Conservation (phyloP, 2,329 filamentous ascomycete genomes). For the Paracamarosporium sp. region DNA sequence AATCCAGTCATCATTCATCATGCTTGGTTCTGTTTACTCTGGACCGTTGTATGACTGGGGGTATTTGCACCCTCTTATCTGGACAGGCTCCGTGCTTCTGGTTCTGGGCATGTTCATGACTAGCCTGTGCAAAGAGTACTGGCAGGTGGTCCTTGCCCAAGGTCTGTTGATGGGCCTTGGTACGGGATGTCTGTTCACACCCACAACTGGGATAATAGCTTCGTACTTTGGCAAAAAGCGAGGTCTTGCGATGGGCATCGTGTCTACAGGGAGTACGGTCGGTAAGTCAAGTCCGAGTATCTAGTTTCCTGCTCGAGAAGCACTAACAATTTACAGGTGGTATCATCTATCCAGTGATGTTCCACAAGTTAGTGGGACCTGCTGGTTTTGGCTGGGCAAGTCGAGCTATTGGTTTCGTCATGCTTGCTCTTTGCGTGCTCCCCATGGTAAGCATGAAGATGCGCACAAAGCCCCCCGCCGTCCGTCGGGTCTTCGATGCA, state of each 20-base stretch:
- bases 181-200: conserved; percentile 26
- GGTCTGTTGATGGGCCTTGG: conserved; percentile 33
- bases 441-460: background rate
- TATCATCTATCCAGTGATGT: conserved; percentile 2
- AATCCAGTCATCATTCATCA: conserved; percentile 55
- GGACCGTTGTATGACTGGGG: conserved; percentile 58
- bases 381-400: background rate
- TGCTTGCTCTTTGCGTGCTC: background rate
- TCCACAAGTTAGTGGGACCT: background rate
- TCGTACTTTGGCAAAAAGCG: conserved; percentile 40
- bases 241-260: conserved; percentile 17
- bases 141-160: conserved; percentile 46
- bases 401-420: background rate
- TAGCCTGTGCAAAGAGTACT: conserved; percentile 49
- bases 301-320: background rate
- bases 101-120: conserved; percentile 57
- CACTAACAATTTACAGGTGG: background rate
- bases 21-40: conserved; percentile 52
- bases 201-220: conserved; percentile 20
- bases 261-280: background rate
- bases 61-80: conserved; percentile 50
- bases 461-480: background rate
- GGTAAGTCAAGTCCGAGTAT: no score
- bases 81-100: conserved; percentile 47
- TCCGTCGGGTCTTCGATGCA: background rate